Evolutionary conservation across 805 yeast genomes (phyloP).

Genomic region (Pichia nanzhaoensis): DNA sequence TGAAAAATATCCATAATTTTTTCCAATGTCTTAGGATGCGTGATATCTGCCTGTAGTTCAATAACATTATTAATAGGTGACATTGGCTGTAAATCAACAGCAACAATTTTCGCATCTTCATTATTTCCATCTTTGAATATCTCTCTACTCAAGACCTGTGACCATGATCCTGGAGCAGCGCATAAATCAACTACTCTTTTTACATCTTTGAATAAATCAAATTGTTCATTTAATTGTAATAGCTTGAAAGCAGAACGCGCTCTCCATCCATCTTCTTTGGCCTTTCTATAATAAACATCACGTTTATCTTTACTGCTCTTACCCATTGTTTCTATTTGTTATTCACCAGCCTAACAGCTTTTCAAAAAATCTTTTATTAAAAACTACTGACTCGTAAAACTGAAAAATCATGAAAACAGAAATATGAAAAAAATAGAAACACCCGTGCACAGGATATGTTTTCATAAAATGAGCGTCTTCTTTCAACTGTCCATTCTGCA

Average conservation of each 20-base stretch:
- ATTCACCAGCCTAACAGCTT: background rate
- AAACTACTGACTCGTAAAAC: too few species aligned
- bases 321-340: constrained; percentile 57
- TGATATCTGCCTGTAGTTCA: constrained; percentile 91
- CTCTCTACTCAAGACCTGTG: constrained; percentile 81
- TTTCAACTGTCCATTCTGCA: too few species aligned
- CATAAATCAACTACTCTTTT: constrained; percentile 89
- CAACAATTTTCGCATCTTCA: constrained; percentile 57
- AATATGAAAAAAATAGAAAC: too few species aligned
- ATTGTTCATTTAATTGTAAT: constrained; percentile 85
- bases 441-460: too few species aligned
- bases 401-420: too few species aligned
- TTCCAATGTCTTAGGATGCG: constrained; percentile 84
- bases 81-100: constrained; percentile 97
- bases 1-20: constrained; percentile 75
- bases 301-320: constrained; percentile 92
- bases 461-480: too few species aligned
- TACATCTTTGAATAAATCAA: constrained; percentile 67
- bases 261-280: constrained; percentile 97
- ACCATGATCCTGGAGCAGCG: constrained; percentile 99
- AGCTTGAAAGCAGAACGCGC: constrained; percentile 96
- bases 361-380: too few species aligned
- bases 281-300: constrained; percentile 86
- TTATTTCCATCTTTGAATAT: constrained; percentile 35
- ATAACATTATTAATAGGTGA: constrained; percentile 90